Evolutionary conservation across 495 filamentous ascomycete genomes (phyloP).

Genomic region (Xylaria acuta): DNA sequence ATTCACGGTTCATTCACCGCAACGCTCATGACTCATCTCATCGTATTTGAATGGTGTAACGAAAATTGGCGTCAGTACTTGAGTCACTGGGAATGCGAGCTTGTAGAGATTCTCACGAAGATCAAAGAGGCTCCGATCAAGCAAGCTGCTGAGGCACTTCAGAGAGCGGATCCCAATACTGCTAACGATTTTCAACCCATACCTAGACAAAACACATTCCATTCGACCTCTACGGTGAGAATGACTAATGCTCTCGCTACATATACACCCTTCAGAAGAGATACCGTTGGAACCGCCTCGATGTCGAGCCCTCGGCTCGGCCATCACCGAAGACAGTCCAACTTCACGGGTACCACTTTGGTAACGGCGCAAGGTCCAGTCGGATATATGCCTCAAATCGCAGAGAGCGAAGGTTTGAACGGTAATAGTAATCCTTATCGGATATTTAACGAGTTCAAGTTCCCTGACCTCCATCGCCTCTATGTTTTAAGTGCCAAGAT

Average conservation of each 20-base stretch:
- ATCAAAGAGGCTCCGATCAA: conserved; percentile 15
- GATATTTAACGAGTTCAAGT: conserved; percentile 35
- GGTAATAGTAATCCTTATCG: not conserved
- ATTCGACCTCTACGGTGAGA: too few species aligned
- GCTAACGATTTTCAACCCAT: not conserved
- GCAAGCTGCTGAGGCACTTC: not conserved
- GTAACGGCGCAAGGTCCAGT: not conserved
- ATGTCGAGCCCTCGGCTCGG: not conserved
- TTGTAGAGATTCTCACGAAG: conserved; percentile 31
- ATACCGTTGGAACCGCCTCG: too few species aligned
- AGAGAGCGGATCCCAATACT: not conserved
- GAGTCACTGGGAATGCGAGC: conserved; percentile 43
- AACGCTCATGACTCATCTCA: conserved; percentile 43
- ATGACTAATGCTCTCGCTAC: too few species aligned
- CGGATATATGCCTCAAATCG: too few species aligned
- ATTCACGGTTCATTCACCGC: conserved; percentile 34
- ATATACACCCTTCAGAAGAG: too few species aligned
- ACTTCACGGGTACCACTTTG: not conserved
- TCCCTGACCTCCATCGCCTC: conserved; percentile 45
- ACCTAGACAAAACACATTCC: too few species aligned
- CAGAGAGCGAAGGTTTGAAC: too few species aligned
- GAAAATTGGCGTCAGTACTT: conserved; percentile 58
- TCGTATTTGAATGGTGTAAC: conserved; percentile 51
- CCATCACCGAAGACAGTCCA: not conserved
- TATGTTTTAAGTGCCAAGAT: conserved; percentile 45